phyloP scores from a whole-genome alignment of 805 yeast genomes.

The Ogataea polymorpha region DNA sequence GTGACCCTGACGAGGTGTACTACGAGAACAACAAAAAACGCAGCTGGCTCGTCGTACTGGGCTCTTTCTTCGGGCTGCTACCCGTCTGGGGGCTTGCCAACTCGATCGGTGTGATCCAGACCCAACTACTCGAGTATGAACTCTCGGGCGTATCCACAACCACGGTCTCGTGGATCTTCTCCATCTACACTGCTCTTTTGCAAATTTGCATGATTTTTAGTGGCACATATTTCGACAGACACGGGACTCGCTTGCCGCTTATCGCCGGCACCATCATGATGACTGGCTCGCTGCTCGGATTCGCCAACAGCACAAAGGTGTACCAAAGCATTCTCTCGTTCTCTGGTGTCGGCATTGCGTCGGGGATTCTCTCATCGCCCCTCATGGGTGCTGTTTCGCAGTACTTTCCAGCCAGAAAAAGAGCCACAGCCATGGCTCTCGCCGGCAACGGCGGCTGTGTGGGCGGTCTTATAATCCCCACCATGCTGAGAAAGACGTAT shows the following conservation, averaged over 20 bases:
- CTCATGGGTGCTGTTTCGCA: constrained; percentile 59
- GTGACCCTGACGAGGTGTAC: constrained; percentile 3
- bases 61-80: constrained; percentile 39
- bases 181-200: constrained; percentile 48
- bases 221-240: constrained; percentile 56
- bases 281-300: constrained; percentile 46
- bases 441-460: constrained; percentile 52
- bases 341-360: constrained; percentile 56
- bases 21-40: constrained; percentile 40
- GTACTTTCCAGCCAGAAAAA: constrained; percentile 50
- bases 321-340: constrained; percentile 64
- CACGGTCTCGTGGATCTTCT: constrained; percentile 62
- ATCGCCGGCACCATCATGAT: constrained; percentile 34
- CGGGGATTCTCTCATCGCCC: constrained; percentile 59
- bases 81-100: constrained; percentile 53
- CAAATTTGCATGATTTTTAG: constrained; percentile 35
- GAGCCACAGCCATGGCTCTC: constrained; percentile 52
- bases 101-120: constrained; percentile 58
- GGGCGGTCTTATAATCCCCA: constrained; percentile 50
- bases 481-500: constrained; percentile 47
- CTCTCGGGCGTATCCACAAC: constrained; percentile 42
- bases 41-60: constrained; percentile 40
- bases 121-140: constrained; percentile 58
- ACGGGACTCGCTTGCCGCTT: constrained; percentile 49
- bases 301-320: constrained; percentile 48